A percentile compares a stretch with the other conserved stretches of the same genome.
phyloP scores from a whole-genome alignment of 129 eudicot species.

The Escallonia rubra region DNA sequence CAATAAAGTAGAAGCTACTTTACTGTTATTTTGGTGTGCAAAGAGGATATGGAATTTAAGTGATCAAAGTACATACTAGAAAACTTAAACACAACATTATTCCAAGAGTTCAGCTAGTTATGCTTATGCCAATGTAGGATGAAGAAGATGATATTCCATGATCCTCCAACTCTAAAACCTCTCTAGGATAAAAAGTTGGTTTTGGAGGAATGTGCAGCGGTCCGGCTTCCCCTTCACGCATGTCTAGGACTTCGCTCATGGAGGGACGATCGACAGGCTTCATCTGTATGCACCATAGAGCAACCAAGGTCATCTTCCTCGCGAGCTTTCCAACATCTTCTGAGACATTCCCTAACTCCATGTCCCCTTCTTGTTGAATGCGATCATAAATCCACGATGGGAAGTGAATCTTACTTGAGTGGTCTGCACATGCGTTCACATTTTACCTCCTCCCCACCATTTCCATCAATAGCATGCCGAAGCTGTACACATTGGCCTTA shows the following conservation, averaged over 20 bases:
- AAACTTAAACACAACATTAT: too few species aligned
- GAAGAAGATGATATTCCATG: too few species aligned
- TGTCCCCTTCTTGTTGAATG: constrained; percentile 8
- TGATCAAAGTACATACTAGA: too few species aligned
- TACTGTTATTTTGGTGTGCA: too few species aligned
- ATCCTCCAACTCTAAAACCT: too few species aligned
- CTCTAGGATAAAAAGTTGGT: neutral
- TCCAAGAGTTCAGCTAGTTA: too few species aligned
- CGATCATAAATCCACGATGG: constrained; percentile 14
- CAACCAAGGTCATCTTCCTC: constrained; percentile 31
- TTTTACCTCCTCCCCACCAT: neutral
- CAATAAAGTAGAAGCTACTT: too few species aligned
- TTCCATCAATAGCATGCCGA: constrained; percentile 8
- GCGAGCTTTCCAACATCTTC: constrained; percentile 12
- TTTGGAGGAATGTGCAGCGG: constrained; percentile 22
- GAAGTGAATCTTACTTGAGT: constrained; percentile 4
- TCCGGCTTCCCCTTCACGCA: constrained; percentile 28
- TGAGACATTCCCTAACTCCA: neutral
- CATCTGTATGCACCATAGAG: constrained; percentile 43
- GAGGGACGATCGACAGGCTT: constrained; percentile 26
- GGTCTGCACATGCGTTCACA: neutral
- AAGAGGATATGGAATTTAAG: too few species aligned
- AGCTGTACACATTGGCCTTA: constrained; percentile 7
- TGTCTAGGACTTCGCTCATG: constrained; percentile 29
- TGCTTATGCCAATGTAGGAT: too few species aligned